Conservation (phyloP, 1,284 basidiomycete species). For the Bjerkandera adusta region DNA sequence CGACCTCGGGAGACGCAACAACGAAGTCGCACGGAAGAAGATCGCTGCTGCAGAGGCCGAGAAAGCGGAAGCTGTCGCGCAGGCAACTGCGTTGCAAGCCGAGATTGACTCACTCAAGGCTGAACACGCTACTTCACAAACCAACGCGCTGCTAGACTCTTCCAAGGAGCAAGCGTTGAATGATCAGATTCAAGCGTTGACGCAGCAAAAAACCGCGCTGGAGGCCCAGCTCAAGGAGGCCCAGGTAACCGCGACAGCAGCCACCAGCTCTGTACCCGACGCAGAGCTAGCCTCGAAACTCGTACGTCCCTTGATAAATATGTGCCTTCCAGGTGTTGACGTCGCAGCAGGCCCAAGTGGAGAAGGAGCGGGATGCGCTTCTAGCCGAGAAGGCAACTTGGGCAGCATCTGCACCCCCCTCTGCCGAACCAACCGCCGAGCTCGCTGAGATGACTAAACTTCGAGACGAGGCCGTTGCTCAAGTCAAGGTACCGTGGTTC, state of each 20-base stretch:
- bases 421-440: slow-evolving; percentile 50
- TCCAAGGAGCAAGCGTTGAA: slow-evolving; percentile 23
- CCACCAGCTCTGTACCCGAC: slow-evolving; percentile 11
- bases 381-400: slow-evolving; percentile 56
- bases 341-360: slow-evolving; percentile 45
- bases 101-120: slow-evolving; percentile 23
- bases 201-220: slow-evolving; percentile 41
- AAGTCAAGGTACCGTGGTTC: slow-evolving; percentile 45
- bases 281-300: slow-evolving; percentile 29
- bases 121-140: slow-evolving; percentile 27
- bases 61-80: slow-evolving; percentile 23
- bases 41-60: slow-evolving; percentile 21
- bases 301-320: slow-evolving; percentile 34
- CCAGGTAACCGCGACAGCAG: slow-evolving; percentile 16
- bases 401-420: slow-evolving; percentile 30
- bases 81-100: slow-evolving; percentile 37
- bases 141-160: no score
- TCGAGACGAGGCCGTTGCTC: slow-evolving; percentile 56
- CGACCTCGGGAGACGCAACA: slow-evolving; percentile 32
- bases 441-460: slow-evolving; percentile 53
- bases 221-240: slow-evolving; percentile 41
- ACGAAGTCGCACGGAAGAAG: slow-evolving; percentile 29
- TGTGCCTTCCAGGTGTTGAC: neutral
- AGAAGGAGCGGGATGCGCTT: slow-evolving; percentile 58
- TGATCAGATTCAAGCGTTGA: slow-evolving; percentile 38